Evolutionary conservation across 352 stramenopile genomes (phyloP), one percentile per base, ranked within the genome.

Genomic region (Pythium sukuiense): DNA sequence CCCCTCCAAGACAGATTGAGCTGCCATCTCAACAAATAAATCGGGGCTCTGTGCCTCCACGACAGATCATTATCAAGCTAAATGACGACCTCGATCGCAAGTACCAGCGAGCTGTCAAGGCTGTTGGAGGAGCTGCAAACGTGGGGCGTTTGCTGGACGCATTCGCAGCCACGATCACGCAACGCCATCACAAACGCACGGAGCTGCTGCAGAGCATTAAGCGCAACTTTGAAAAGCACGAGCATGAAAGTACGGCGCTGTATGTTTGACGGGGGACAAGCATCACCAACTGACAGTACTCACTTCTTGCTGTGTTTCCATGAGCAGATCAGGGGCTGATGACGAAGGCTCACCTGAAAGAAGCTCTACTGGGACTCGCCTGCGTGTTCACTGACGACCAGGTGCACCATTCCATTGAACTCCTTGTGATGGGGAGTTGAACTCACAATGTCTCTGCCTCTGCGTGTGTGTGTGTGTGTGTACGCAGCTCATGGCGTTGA

Each of bases 301-400:
- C 3, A 48, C 39, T 48, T 13, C 20, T 48, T 48, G 39, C 20
- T 43, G 30, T 59, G 57, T 32, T 39, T 20, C 6, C 57, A 32
- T 33, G 37, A 41, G 12, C 32, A 86, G 75, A 83, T 41, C 63
- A 73, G 18, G 76, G 77, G 29, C 60, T 65, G 39, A 85, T 87
- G 76, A 79, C 67, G 16, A 82, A 87, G 39, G 53, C 57, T 3
- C 73, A 87, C 12, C 46, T 90, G 33, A 87, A 90, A 18, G 78
- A 90, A 60, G 73, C 75, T 8, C 48, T 90, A 32, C 65, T 75
- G 65, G 70, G 71, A 2, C 72, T 88, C 52, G 66, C 66, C 6
- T 88, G 78, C 29, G 76, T 87, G 14, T 79, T 88, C 55, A 85
- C 76, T 0, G 77, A 87, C 55, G 81, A 88, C 48, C 79, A 90